Base-by-base conservation (phyloP, 331 rosid genomes). In the Malus hybrid region DNA sequence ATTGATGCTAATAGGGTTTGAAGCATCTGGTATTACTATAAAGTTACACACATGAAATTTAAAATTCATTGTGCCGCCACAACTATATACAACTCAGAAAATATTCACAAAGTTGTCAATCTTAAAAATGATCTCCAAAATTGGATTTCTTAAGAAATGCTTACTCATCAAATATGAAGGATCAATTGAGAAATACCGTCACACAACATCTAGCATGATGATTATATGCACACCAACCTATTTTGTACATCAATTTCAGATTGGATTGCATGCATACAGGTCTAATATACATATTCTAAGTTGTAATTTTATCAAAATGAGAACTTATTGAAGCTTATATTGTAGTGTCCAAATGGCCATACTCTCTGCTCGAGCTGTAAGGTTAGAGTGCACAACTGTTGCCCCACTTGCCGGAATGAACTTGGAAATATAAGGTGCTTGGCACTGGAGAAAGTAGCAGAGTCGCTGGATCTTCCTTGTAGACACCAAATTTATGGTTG, bases 401-500 rank as follows among this genome's bases (percentile, higher is more conserved):
- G 90, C 78, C 90, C 90, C 28, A 84, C 88, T 2, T 87, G 90
- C 32, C 88, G 90, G 44, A 76, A 84, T n/a, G 90, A 87, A 67
- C 86, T 87, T 6, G 90, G 90, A 60, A 87, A 87, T 76, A 87
- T 87, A 80, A 79, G 90, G 78, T 87, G 90, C 36, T 73, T 87
- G 75, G 90, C 86, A 8, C 79, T 87, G 69, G 90, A 87, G 83
- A 87, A 82, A 79, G 80, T 87, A 56, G 88, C 88, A 19, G 88
- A 79, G 81, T 87, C 88, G 2, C 78, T 87, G 62, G 90, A 87
- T 70, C 85, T 87, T 52, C 90, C 90, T 33, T 87, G 90, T 72
- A 76, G 75, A 70, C 80, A 84, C 71, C 83, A 84, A 56, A 28
- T 63, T 69, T 71, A 74, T 16, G 90, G 90, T 59, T 87, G 90